A percentile compares a stretch with the other conserved stretches of the same genome.
Conservation (phyloP, 1,284 basidiomycete species). For the Ganoderma resinaceum region DNA sequence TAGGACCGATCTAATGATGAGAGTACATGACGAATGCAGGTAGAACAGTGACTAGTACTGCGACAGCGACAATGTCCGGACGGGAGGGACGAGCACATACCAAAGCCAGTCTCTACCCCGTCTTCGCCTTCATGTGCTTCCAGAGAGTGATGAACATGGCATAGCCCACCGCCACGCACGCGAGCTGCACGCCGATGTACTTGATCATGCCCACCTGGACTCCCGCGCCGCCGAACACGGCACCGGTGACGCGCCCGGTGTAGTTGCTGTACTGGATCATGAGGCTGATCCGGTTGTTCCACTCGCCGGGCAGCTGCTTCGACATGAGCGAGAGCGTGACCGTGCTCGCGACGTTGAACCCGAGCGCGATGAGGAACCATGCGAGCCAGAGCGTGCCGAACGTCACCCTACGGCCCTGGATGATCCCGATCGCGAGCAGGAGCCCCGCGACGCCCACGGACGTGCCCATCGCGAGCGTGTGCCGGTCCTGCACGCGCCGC, state of each 20-base stretch:
- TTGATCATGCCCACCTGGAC: slow-evolving; percentile 69
- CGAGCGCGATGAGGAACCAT: slow-evolving; percentile 73
- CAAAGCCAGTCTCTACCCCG: slow-evolving; percentile 24
- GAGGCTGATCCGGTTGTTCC: slow-evolving; percentile 63
- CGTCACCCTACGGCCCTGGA: slow-evolving; percentile 50
- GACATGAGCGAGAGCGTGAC: slow-evolving; percentile 44
- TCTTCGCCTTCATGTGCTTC: slow-evolving; percentile 72
- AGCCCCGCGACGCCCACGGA: slow-evolving; percentile 17
- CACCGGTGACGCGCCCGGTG: slow-evolving; percentile 65
- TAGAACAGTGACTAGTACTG: background rate
- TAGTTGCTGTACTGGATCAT: slow-evolving; percentile 76
- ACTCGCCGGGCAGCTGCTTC: slow-evolving; percentile 68
- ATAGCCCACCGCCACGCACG: slow-evolving; percentile 62
- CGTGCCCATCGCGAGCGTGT: slow-evolving; percentile 61
- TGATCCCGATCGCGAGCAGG: slow-evolving; percentile 43
- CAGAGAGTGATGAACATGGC: slow-evolving; percentile 62
- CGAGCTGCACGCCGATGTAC: slow-evolving; percentile 69
- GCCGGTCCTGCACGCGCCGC: slow-evolving; percentile 65
- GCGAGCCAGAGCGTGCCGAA: slow-evolving; percentile 64
- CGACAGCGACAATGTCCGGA: background rate
- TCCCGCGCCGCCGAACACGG: slow-evolving; percentile 72
- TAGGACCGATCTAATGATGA: background rate
- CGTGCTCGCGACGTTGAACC: slow-evolving; percentile 42
- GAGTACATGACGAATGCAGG: background rate
- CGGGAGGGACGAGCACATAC: background rate